Base-by-base conservation (phyloP, 2,329 filamentous ascomycete species). In the Phialophora expanda region DNA sequence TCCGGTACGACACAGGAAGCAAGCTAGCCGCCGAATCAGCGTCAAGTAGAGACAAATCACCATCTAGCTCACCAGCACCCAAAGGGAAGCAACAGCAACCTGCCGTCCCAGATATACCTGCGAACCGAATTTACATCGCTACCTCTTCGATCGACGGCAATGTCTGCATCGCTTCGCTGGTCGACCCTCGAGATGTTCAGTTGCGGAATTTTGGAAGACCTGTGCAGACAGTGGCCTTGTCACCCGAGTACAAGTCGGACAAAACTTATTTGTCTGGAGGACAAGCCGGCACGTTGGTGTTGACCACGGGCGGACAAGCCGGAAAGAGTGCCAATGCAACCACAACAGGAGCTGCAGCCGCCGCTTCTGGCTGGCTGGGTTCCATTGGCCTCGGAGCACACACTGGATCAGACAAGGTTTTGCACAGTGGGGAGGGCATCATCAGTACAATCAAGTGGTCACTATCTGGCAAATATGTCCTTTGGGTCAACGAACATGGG, bases 371-470 rank as follows among this genome's bases (percentile, higher is more conserved):
- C 22, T 99, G 95, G 95, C 84, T 98, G 1, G 92, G 93, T 0
- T 90, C 89, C 54, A 91, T 98, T 76, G 94, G 93, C 0, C 79
- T 98, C 3, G 90, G 91, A 46, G 80, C 85, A 28, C 92, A 90
- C 72, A 89, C 86, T 11, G 93, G 93, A 12, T 94, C 90, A 74
- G 95, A 99, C 75, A 92, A 88, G 0, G 83, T 97, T 2, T 78
- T 98, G 55, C 95, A 99, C 75, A 92, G 91, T 7, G 95, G 95
- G 2, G 96, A 99, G 79, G 95, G 95, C 3, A 87, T 88, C 1
- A 95, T 99, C 69, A 94, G 88, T 75, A 90, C 89, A 3, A 95
- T 99, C 74, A 94, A 96, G 77, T 99, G 94, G 93, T 98, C 94
- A 0, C 77, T 94, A 48, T 94, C 92, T 0, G 94, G 95, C 0